These are phyloP conservation scores for Pisolithus microcarpus DNA, from an alignment of 768 basidiomycete species.

Conservation along the genomic window DNA sequence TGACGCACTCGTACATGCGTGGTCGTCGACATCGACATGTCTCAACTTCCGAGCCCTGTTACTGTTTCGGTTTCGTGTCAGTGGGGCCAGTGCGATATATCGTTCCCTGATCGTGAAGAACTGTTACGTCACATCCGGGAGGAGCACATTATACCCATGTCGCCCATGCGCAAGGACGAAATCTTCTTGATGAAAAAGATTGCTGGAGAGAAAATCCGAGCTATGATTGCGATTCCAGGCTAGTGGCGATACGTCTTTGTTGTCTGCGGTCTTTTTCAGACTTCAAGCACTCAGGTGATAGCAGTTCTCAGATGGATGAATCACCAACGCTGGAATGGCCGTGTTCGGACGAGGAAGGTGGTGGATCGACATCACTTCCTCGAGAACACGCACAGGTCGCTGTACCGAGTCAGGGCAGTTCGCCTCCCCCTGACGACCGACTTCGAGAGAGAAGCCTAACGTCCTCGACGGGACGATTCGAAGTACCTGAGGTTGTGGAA, in stretches of 20 bases:
- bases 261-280: neutral
- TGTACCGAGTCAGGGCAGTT: neutral
- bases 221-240: slow-evolving; percentile 15
- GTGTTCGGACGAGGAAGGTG: neutral
- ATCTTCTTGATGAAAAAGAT: slow-evolving; percentile 32
- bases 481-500: slow-evolving; percentile 8
- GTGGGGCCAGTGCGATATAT: slow-evolving; percentile 49
- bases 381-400: neutral
- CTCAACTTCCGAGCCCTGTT: slow-evolving; percentile 8
- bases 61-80: slow-evolving; percentile 28
- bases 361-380: neutral
- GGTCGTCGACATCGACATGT: slow-evolving; percentile 3
- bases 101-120: slow-evolving; percentile 31
- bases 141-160: slow-evolving; percentile 39
- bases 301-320: neutral
- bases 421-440: neutral
- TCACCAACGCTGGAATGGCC: neutral
- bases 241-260: slow-evolving; percentile 5
- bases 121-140: slow-evolving; percentile 41
- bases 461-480: slow-evolving; percentile 18
- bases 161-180: slow-evolving; percentile 40
- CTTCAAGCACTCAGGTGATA: neutral
- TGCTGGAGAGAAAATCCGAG: slow-evolving; percentile 31
- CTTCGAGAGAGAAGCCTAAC: slow-evolving; percentile 5
- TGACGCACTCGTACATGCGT: neutral